A percentile compares a stretch with the other conserved stretches of the same genome.
These are phyloP conservation scores for Thoreauomyces humboldtii DNA, from an alignment of 192 early-diverging fungal species.

Conservation along the genomic window DNA sequence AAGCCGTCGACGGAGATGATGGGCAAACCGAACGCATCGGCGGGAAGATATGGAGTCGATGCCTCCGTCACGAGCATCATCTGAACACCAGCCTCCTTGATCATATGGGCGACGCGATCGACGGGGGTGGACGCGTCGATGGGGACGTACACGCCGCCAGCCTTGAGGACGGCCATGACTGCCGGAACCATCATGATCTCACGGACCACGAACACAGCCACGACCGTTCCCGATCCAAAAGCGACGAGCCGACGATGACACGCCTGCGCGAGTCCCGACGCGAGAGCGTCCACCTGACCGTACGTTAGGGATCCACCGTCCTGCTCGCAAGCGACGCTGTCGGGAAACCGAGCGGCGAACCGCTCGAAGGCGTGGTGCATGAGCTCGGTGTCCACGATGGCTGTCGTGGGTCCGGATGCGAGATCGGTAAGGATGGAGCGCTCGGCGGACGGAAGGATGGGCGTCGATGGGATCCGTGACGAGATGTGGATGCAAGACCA, in stretches of 20 bases:
- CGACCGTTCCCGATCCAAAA: constrained; percentile 13
- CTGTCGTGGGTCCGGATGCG: neutral
- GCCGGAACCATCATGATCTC: constrained; percentile 30
- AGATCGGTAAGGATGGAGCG: neutral
- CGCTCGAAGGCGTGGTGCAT: constrained; percentile 19
- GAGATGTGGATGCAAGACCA: too few relatives aligned
- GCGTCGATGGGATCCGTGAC: too few relatives aligned
- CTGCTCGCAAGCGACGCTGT: constrained; percentile 22
- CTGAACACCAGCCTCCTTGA: too few relatives aligned
- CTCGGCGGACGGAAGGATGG: neutral
- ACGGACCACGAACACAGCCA: constrained; percentile 23
- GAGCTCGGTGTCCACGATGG: neutral
- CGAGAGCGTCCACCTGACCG: constrained; percentile 25
- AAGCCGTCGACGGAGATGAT: too few relatives aligned
- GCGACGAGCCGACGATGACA: constrained; percentile 1
- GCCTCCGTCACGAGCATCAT: too few relatives aligned
- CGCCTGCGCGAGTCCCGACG: constrained; percentile 28
- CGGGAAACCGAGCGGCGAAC: constrained; percentile 9
- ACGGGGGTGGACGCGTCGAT: too few relatives aligned
- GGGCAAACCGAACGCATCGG: too few relatives aligned
- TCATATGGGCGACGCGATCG: neutral
- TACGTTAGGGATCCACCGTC: constrained; percentile 34
- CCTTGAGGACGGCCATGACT: constrained; percentile 29
- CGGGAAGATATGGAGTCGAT: too few relatives aligned
- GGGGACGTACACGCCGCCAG: constrained; percentile 29